Evolutionary conservation across 805 yeast species (phyloP), one percentile per base, ranked within the genome.

Genomic region (Kregervanrija fluxuum): DNA sequence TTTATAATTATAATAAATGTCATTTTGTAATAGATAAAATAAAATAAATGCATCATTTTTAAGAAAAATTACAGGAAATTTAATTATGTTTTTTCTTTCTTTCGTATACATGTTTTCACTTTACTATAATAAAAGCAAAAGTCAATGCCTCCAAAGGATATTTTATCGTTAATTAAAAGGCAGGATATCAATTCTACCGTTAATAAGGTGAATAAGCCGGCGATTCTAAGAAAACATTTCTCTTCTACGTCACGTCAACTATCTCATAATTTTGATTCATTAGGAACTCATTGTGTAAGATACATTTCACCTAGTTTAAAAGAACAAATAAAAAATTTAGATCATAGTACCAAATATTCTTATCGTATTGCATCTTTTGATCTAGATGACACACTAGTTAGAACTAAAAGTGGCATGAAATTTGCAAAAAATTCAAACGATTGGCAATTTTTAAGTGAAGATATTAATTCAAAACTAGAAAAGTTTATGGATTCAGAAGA

Each of bases 301-400:
- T 41, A 41, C 28, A 22, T 30, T 8, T 40, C 42, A 8, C 48
- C 44, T 35, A 41, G 11, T 14, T 33, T 17, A 36, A 31, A 30
- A 22, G 33, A 32, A 5, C 30, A 15, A 10, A 4, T 13, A 12
- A 16, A 11, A 13, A 30, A 11, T n/a, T 10, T 11, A 17, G 11
- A 13, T 33, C 33, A 5, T 35, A 4, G 37, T 5, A 16, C 5
- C 11, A 12, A 13, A 15, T 22, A 22, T 22, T 22, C 22, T 3
- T 12, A 28, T 34, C n/a, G 40, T 8, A 39, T 48, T 9, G 87
- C 87, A 2, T 84, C 85, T 0, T 91, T 90, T 62, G 98, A 91
- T 61, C 67, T 91, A 41, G 99, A 91, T 66, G 82, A 78, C 8
- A 91, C 98, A 0, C 53, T 91, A 8, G 76, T 87, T 0, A 58